Conservation (phyloP, 2,329 filamentous ascomycete genomes). For the Paracamarosporium sp. region DNA sequence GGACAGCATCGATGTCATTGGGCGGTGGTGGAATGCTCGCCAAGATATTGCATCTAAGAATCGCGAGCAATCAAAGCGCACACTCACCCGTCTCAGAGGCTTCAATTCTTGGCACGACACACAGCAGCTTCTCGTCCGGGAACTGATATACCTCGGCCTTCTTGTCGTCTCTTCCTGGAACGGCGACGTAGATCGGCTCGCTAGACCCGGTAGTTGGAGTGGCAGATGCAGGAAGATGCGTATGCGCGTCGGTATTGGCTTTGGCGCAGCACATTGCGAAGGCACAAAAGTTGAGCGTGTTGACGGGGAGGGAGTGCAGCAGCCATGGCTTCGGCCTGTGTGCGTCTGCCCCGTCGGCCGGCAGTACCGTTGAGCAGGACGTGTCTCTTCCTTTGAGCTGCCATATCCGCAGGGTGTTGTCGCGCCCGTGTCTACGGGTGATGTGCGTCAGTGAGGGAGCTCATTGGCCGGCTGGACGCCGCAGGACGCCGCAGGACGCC, state of each 20-base stretch:
- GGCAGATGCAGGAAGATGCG: neutral
- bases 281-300: constrained; percentile 93
- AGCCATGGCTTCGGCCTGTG: constrained; percentile 76
- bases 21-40: neutral
- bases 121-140: constrained; percentile 74
- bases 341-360: constrained; percentile 66
- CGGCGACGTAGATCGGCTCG: constrained; percentile 69
- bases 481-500: no score
- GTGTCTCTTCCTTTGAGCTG: constrained; percentile 70
- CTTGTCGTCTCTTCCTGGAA: constrained; percentile 65
- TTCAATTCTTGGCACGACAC: constrained; percentile 59
- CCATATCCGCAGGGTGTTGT: constrained; percentile 88
- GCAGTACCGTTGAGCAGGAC: constrained; percentile 71
- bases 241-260: constrained; percentile 5
- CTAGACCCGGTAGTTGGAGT: constrained; percentile 7
- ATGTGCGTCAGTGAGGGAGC: constrained; percentile 6
- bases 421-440: constrained; percentile 78
- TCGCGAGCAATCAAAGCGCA: neutral
- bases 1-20: constrained; percentile 45
- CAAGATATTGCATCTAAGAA: neutral
- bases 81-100: constrained; percentile 52
- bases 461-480: neutral
- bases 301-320: constrained; percentile 82
- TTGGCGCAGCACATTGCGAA: constrained; percentile 72
- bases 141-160: constrained; percentile 83